phyloP scores from a whole-genome alignment of 2,329 filamentous ascomycete genomes.

The Ophiocordyceps sinensis region DNA sequence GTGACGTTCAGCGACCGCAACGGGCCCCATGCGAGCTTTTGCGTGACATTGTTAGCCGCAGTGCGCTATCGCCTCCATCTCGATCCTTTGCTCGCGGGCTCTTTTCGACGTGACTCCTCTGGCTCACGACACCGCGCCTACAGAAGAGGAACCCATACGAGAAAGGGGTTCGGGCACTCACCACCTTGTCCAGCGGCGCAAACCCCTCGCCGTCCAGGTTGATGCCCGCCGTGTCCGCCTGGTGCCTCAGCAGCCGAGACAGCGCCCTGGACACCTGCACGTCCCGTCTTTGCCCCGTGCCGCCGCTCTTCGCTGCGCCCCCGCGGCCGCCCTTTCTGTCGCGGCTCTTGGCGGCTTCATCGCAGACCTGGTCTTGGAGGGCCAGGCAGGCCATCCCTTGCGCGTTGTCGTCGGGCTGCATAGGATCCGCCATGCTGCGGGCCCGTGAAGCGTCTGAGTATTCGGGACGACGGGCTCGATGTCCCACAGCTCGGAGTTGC shows the following conservation, averaged over 20 bases:
- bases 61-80: not conserved
- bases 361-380: not conserved
- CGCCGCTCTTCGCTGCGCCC: slow-evolving; percentile 7
- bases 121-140: too few species aligned
- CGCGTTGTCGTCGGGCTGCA: not conserved
- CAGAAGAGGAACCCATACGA: not conserved
- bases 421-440: not conserved
- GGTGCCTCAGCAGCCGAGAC: slow-evolving; percentile 39
- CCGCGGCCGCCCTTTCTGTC: not conserved
- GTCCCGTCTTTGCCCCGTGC: slow-evolving; percentile 23
- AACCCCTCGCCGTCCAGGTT: slow-evolving; percentile 44
- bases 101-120: too few species aligned
- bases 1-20: slow-evolving; percentile 59
- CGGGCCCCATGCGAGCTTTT: slow-evolving; percentile 37
- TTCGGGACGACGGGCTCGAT: not conserved
- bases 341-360: not conserved
- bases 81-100: not conserved
- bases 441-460: not conserved
- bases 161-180: slow-evolving; percentile 22
- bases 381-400: not conserved
- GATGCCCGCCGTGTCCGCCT: slow-evolving; percentile 41
- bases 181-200: slow-evolving; percentile 42
- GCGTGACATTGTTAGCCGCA: not conserved
- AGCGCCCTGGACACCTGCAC: slow-evolving; percentile 38
- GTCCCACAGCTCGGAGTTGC: too few species aligned